These are phyloP conservation scores for Hymenoscyphus albidus DNA, from an alignment of 2,329 filamentous ascomycete species.

Conservation along the genomic window DNA sequence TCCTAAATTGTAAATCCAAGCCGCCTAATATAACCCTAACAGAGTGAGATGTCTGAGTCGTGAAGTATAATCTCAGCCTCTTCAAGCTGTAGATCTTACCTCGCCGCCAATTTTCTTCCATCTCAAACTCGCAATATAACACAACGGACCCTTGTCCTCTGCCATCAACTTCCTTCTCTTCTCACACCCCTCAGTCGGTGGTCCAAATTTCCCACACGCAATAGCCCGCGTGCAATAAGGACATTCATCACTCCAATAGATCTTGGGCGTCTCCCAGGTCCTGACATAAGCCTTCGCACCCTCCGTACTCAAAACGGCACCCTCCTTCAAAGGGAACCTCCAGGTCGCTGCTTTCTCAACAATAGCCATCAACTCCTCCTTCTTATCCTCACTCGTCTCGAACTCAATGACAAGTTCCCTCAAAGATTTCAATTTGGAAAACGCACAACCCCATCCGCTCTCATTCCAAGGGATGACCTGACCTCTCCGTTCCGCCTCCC, in stretches of 20 bases:
- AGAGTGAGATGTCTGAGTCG: too few relatives aligned
- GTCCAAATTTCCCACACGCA: background rate
- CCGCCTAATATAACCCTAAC: too few relatives aligned
- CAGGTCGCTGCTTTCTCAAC: slow-evolving; percentile 25
- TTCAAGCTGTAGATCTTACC: background rate
- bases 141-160: slow-evolving; percentile 7
- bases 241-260: slow-evolving; percentile 20
- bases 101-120: background rate
- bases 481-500: background rate
- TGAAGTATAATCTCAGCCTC: background rate
- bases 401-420: slow-evolving; percentile 27
- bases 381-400: slow-evolving; percentile 27
- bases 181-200: slow-evolving; percentile 6
- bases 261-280: slow-evolving; percentile 18
- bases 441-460: slow-evolving; percentile 22
- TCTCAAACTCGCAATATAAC: background rate
- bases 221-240: slow-evolving; percentile 18
- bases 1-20: too few relatives aligned
- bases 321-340: slow-evolving; percentile 21
- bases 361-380: slow-evolving; percentile 23
- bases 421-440: slow-evolving; percentile 17
- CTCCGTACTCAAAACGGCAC: slow-evolving; percentile 18
- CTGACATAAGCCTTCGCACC: slow-evolving; percentile 4
- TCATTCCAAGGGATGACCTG: background rate
- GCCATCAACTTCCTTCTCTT: slow-evolving; percentile 6